Evolutionary conservation across 2,329 filamentous ascomycete species (phyloP), one percentile per base, ranked within the genome.

Genomic region (Fusarium cyanostomum): DNA sequence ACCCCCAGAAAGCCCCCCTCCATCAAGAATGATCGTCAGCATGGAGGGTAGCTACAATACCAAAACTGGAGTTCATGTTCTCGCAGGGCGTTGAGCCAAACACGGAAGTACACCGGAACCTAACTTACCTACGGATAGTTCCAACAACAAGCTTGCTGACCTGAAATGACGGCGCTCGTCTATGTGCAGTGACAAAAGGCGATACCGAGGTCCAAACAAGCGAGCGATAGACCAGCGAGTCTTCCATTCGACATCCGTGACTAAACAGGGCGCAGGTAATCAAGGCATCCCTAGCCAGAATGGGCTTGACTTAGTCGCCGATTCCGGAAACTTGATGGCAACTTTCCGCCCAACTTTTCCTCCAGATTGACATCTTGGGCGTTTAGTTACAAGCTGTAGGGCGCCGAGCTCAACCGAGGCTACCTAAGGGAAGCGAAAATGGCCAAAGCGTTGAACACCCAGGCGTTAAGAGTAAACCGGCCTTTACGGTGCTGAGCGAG

Each of bases 1-100:
- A 33, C 39, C 39, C 50, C 21, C 49, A 52, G 27, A 56, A 38
- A 27, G 24, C 35, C n/a, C 21, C 52, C 62, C 37, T 41, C 58
- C 39, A 41, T 44, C 13, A 35, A 39, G 27, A 16, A 37, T 46
- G 58, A 60, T 52, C 62, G 11, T 24, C 21, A 27, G 27, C 24
- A 15, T 42, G 34, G 39, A 52, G 50, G 49, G 57, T 27, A 33
- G 7, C 18, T 54, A 38, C n/a, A 43, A 45, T 7, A 21, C 37
- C 39, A 39, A 52, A 37, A 38, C n/a, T n/a, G n/a, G 21, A 21
- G 21, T 45, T 35, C 30, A 27, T 52, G 41, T 52, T 30, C n/a
- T 52, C 26, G 27, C 37, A 51, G 37, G 37, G 37, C 37, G 48
- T 43, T n/a, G 21, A 21, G 21, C 21, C 6, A 21, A 21, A 21